Conservation (phyloP, 768 basidiomycete genomes). For the Podaxis mareebaensis region DNA sequence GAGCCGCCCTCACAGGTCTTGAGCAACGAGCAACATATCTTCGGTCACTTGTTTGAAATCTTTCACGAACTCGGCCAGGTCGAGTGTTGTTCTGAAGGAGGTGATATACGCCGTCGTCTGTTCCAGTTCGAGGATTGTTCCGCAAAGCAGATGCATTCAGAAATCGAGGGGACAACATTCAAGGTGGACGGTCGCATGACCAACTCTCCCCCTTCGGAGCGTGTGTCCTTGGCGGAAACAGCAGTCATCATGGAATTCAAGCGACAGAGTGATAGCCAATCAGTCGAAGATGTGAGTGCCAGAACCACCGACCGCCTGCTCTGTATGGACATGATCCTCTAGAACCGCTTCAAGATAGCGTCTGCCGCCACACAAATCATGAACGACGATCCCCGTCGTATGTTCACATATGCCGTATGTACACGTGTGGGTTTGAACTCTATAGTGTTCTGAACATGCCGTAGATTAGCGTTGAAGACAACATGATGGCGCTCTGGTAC, state of each 20-base stretch:
- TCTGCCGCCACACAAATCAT: neutral
- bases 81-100: neutral
- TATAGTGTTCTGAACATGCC: neutral
- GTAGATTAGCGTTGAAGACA: conserved; percentile 6
- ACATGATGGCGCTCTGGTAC: conserved; percentile 4
- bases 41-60: neutral
- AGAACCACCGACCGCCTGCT: neutral
- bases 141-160: neutral
- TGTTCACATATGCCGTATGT: neutral
- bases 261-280: neutral
- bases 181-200: neutral
- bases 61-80: neutral
- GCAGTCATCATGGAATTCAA: conserved; percentile 4
- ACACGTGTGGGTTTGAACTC: neutral
- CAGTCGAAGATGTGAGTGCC: neutral
- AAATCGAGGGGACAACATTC: neutral
- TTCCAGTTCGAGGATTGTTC: neutral
- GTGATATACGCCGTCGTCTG: neutral
- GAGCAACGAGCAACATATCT: neutral
- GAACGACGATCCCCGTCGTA: neutral
- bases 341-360: neutral
- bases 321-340: neutral
- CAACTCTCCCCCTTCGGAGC: too few species aligned
- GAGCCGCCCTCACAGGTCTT: neutral
- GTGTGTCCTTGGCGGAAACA: neutral